Conservation (phyloP, 129 eudicot species). For the Escallonia herrerae region DNA sequence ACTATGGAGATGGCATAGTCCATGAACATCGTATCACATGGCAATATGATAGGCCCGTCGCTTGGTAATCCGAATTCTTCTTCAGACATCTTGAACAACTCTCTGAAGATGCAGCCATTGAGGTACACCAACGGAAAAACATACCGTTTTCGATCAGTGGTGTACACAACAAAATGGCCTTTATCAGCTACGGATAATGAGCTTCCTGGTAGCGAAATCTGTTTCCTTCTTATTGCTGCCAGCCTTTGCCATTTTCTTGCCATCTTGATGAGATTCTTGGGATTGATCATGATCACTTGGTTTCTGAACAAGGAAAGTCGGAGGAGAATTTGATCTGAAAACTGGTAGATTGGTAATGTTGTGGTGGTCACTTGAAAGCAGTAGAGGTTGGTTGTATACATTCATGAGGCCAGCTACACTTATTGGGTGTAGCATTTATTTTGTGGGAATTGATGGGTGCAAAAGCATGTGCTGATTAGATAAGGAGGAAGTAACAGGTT, state of each 20-base stretch:
- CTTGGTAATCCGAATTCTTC: constrained; percentile 36
- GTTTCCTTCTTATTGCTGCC: constrained; percentile 16
- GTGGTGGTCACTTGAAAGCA: neutral
- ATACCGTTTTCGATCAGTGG: constrained; percentile 21
- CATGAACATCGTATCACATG: neutral
- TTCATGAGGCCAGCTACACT: neutral
- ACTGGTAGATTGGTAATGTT: neutral
- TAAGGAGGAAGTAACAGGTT: no score
- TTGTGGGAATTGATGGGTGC: neutral
- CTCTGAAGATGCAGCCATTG: constrained; percentile 12
- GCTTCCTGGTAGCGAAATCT: neutral
- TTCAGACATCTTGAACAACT: constrained; percentile 28
- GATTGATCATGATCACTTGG: constrained; percentile 3
- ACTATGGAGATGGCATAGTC: no score
- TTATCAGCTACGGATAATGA: constrained; percentile 6
- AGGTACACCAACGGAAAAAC: constrained; percentile 20
- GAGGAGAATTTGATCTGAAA: neutral
- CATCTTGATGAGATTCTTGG: constrained; percentile 13
- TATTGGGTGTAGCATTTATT: neutral
- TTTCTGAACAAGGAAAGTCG: neutral
- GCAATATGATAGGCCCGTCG: constrained; percentile 29
- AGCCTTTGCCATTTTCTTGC: constrained; percentile 8
- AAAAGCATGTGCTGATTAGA: constrained; percentile 1
- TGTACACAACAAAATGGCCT: constrained; percentile 34
- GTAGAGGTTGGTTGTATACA: neutral